phyloP scores from a whole-genome alignment of 2,329 filamentous ascomycete genomes.

The Metarhizium anisopliae region DNA sequence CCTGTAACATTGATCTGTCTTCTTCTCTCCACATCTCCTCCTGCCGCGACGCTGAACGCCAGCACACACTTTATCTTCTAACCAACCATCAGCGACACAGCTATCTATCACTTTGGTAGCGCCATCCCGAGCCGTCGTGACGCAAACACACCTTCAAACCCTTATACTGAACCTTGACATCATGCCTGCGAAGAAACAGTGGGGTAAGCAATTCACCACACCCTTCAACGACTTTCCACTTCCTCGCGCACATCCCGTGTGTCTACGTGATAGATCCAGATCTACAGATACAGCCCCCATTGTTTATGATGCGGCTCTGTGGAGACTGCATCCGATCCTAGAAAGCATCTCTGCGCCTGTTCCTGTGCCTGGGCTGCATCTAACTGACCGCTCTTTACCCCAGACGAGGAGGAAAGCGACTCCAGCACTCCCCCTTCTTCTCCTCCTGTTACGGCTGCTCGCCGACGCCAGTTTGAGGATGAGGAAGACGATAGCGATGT shows the following conservation, averaged over 20 bases:
- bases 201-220: conserved; percentile 26
- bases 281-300: conserved; percentile 1
- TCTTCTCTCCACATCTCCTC: not conserved
- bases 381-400: conserved; percentile 13
- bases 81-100: not conserved
- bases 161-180: conserved; percentile 16
- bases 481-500: conserved; percentile 83
- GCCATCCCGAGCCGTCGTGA: not conserved
- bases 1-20: not conserved
- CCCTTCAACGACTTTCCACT: conserved; percentile 5
- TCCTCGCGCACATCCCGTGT: not conserved
- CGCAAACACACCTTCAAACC: not conserved
- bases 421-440: conserved; percentile 26
- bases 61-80: not conserved
- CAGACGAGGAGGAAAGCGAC: conserved; percentile 33
- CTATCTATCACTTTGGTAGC: not conserved
- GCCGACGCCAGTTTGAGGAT: conserved; percentile 69
- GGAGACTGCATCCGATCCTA: conserved; percentile 4
- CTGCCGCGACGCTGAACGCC: not conserved
- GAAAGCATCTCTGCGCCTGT: not conserved
- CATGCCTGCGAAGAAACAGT: conserved; percentile 34
- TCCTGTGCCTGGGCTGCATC: conserved; percentile 5
- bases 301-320: not conserved
- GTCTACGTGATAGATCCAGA: not conserved
- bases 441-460: conserved; percentile 27